Evolutionary conservation across 768 basidiomycete genomes (phyloP).

Genomic region (Zangia roseola): DNA sequence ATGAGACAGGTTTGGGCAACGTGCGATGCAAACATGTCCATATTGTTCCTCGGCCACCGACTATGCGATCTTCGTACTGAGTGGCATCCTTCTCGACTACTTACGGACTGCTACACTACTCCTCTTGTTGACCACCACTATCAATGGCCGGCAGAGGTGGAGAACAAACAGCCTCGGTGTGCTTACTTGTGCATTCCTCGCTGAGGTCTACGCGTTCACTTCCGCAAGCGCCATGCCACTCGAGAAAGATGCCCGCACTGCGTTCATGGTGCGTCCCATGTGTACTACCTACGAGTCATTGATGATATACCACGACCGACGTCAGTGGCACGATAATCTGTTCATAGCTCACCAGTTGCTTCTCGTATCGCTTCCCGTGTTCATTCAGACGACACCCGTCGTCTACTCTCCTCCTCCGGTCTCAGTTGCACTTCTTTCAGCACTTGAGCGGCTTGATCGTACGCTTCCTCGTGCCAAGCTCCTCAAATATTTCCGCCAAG

Average conservation of each 20-base stretch:
- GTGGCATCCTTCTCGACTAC: constrained; percentile 56
- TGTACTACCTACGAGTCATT: neutral
- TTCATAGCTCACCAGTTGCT: constrained; percentile 52
- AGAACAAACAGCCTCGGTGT: constrained; percentile 46
- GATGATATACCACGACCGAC: neutral
- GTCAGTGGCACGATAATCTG: constrained; percentile 66
- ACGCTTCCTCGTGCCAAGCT: constrained; percentile 50
- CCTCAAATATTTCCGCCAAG: constrained; percentile 54
- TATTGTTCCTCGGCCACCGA: constrained; percentile 63
- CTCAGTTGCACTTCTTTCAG: constrained; percentile 24
- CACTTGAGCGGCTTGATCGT: constrained; percentile 33
- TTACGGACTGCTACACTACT: constrained; percentile 54
- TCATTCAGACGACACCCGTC: constrained; percentile 44
- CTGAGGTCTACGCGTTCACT: constrained; percentile 54
- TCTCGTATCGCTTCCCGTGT: constrained; percentile 56
- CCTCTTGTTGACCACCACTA: constrained; percentile 40
- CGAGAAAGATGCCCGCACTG: constrained; percentile 35
- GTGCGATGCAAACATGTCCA: constrained; percentile 58
- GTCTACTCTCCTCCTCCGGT: constrained; percentile 29
- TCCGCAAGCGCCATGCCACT: constrained; percentile 49
- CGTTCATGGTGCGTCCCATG: constrained; percentile 39
- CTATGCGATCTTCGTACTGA: constrained; percentile 57
- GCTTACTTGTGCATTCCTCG: constrained; percentile 47
- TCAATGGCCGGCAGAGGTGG: constrained; percentile 42
- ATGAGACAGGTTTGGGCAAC: constrained; percentile 61